Evolutionary conservation across 1,284 basidiomycete genomes (phyloP).

Genomic region (Pseudozyma flocculosa): DNA sequence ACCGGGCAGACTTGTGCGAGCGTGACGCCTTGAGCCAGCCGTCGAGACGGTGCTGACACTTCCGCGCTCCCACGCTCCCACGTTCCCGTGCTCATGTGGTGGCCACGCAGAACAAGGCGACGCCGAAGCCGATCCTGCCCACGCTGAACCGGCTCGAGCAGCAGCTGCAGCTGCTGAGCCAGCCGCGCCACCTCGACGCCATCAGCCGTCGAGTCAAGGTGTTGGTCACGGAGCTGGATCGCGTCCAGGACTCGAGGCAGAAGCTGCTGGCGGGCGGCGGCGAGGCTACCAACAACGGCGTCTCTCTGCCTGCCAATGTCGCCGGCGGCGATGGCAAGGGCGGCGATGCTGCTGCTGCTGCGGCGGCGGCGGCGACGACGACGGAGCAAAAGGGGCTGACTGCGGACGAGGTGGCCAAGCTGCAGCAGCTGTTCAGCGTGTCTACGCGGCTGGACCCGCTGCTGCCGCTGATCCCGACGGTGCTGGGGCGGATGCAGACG

Average conservation of each 20-base stretch:
- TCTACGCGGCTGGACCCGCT: conserved; percentile 80
- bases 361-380: background rate
- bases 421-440: conserved; percentile 65
- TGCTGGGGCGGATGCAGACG: conserved; percentile 82
- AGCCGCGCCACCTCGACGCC: conserved; percentile 95
- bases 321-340: conserved; percentile 59
- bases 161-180: conserved; percentile 82
- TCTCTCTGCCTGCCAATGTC: conserved; percentile 18
- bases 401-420: conserved; percentile 15
- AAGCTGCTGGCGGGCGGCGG: conserved; percentile 40
- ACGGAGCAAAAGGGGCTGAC: conserved; percentile 17
- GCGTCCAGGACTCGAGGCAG: conserved; percentile 66
- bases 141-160: conserved; percentile 79
- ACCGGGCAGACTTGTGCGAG: too few relatives aligned
- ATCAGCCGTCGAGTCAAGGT: conserved; percentile 90
- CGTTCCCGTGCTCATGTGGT: too few relatives aligned
- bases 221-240: conserved; percentile 86
- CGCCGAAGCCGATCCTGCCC: conserved; percentile 77
- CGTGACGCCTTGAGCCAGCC: too few relatives aligned
- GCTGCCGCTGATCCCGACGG: conserved; percentile 83
- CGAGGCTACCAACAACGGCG: background rate
- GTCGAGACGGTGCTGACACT: too few relatives aligned
- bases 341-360: conserved; percentile 39
- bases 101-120: conserved; percentile 32
- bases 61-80: too few relatives aligned